Base-by-base conservation (phyloP, 73 alveolate genomes). In the Strombidium stylifer region DNA sequence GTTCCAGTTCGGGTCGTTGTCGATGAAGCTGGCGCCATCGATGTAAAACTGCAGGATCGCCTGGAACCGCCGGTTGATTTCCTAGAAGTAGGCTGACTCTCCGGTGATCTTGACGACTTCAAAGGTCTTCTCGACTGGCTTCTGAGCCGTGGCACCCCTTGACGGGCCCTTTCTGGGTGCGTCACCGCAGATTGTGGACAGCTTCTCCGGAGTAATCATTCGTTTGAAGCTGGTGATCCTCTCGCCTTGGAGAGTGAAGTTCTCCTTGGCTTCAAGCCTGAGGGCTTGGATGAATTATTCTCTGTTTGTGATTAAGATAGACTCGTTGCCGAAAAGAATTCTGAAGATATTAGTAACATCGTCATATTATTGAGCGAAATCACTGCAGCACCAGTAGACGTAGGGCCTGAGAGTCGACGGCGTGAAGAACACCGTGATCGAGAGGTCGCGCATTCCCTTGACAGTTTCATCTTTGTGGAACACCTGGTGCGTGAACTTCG, bases 21-120 rank as follows among this genome's bases (percentile, higher is more conserved):
- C 14, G 11, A 71, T 71, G 67, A 71, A 71, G 37, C 68, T 36
- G 23, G 90, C 90, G 15, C 90, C 80, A 28, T 78, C 90, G 44
- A 78, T 78, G 55, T 26, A 78, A 46, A 78, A 78, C 12, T 30
- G 50, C 24, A 78, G 49, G 56, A 78, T 44, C n/a, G 90, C 90
- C 41, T 78, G 68, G 12, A 78, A 39, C 21, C 75, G 24, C 26
- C 66, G 44, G 49, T 66, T 67, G 10, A 35, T 31, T 4, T 28
- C 21, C 4, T 23, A 14, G 21, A 71, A 71, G n/a, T 44, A 39
- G 10, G 36, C 58, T 15, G 20, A 14, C 15, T 36, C 48, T 3
- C 59, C 68, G 19, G 56, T 42, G 41, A 71, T 41, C 36, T 36
- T 56, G 69, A 41, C 56, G 21, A 56, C 24, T 27, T 56, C 61